Evolutionary conservation across 768 basidiomycete genomes (phyloP), one percentile per base, ranked within the genome.

Genomic region (Nidularia sp.): DNA sequence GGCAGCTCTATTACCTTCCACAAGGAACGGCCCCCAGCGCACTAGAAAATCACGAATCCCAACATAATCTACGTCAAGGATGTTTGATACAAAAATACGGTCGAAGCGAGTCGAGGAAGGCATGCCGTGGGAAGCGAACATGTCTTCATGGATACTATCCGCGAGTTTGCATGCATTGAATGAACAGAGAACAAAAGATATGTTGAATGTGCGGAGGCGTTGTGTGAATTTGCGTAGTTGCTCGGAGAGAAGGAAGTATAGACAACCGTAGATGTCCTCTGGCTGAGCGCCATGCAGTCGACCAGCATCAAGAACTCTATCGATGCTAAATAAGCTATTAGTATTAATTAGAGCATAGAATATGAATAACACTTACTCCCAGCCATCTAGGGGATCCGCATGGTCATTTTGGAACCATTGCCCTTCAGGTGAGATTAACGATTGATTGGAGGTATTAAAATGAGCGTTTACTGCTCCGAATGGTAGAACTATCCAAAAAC

Each of bases 261-360:
- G 71, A 47, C 77, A 80, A 3, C 79, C 79, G 50, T 73, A 77
- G 33, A 78, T 66, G 57, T 80, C 79, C 48, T 73, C 77, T 0
- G 60, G 52, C 5, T 61, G 64, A 5, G 71, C 69, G 2, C 77
- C 75, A 22, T 73, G 64, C 1, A 55, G 58, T 49, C 59, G 67
- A 18, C 77, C 77, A 0, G 62, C 59, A 33, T 53, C 33, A 6
- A 78, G 48, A 18, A 77, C 61, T 22, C 62, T 50, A 22, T 58
- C 55, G 22, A 71, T 33, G 51, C 77, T 78, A 51, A 31, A 8
- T 25, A 7, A n/a, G 39, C 2, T 32, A 29, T 61, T 13, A 58
- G 3, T 35, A 9, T 43, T 53, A 47, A 5, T 32, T 15, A 34
- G 6, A 39, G 3, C 13, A 46, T 9, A 25, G 31, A 1, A 12